Conservation (phyloP, 179 eudicot species). For the Vitellaria paradoxa region DNA sequence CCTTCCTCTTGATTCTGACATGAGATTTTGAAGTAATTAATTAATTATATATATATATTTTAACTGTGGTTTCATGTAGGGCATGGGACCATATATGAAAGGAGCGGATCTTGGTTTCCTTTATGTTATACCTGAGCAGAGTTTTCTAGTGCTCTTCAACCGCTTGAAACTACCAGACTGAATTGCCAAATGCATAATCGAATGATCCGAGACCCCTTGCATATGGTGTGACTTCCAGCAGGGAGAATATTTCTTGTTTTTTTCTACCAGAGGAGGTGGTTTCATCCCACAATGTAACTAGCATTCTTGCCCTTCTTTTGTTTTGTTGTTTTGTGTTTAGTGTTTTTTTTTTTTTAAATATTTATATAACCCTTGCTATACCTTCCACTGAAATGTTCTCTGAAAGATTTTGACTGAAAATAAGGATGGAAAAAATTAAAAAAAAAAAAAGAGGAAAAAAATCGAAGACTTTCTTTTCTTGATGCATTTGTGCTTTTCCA, state of each 20-base stretch:
- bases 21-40: not conserved
- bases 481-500: not conserved
- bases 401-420: not conserved
- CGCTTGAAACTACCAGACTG: constrained; percentile 81
- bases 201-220: not conserved
- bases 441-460: not conserved
- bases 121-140: constrained; percentile 85
- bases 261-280: not conserved
- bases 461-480: no score
- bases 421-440: no score
- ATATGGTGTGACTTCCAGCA: not conserved
- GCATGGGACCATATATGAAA: constrained; percentile 71
- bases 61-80: constrained; percentile 35
- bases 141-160: constrained; percentile 89
- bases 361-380: not conserved
- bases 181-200: constrained; percentile 19
- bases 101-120: constrained; percentile 98
- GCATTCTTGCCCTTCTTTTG: no score
- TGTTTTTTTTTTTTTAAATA: not conserved
- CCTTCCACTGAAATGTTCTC: not conserved
- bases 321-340: not conserved
- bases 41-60: not conserved
- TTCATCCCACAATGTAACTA: constrained; percentile 1
- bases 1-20: not conserved
- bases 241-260: not conserved